These are phyloP conservation scores for Aspergillus viridinutans DNA, from an alignment of 2,329 filamentous ascomycete species.

Conservation along the genomic window DNA sequence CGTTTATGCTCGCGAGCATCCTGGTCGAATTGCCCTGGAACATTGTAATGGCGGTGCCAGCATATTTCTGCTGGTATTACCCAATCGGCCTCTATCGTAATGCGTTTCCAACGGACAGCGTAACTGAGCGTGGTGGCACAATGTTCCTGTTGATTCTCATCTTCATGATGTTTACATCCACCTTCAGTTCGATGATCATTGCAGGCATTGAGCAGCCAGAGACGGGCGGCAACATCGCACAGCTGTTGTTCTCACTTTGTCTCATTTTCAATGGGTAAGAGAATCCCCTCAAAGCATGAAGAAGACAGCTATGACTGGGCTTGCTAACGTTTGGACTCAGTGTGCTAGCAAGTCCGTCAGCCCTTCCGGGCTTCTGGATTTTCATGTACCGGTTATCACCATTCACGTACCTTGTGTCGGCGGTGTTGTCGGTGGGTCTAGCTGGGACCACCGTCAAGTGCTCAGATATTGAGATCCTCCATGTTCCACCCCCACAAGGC, in stretches of 20 bases:
- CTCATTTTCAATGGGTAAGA: constrained; percentile 51
- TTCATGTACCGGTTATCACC: constrained; percentile 70
- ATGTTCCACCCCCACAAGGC: constrained; percentile 49
- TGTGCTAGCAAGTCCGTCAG: constrained; percentile 56
- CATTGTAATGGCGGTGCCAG: constrained; percentile 53
- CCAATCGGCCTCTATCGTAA: constrained; percentile 47
- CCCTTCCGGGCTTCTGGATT: constrained; percentile 68
- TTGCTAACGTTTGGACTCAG: constrained; percentile 25
- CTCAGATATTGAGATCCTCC: constrained; percentile 31
- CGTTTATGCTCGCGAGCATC: constrained; percentile 64
- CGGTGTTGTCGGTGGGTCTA: constrained; percentile 35
- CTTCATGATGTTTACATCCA: constrained; percentile 65
- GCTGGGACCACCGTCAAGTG: constrained; percentile 28
- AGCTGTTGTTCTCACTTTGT: constrained; percentile 54
- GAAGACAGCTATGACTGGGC: not conserved
- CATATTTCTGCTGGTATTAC: constrained; percentile 65
- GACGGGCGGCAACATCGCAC: constrained; percentile 60
- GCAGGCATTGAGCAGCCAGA: constrained; percentile 63
- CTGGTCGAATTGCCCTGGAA: constrained; percentile 64
- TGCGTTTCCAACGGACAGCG: constrained; percentile 28
- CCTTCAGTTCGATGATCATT: constrained; percentile 70
- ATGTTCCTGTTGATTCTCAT: constrained; percentile 61
- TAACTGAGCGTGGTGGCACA: constrained; percentile 54
- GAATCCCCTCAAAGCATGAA: not conserved
- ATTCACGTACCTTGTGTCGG: constrained; percentile 58